These are phyloP conservation scores for Suhomyces faveliae DNA, from an alignment of 805 yeast genomes.

Conservation along the genomic window DNA sequence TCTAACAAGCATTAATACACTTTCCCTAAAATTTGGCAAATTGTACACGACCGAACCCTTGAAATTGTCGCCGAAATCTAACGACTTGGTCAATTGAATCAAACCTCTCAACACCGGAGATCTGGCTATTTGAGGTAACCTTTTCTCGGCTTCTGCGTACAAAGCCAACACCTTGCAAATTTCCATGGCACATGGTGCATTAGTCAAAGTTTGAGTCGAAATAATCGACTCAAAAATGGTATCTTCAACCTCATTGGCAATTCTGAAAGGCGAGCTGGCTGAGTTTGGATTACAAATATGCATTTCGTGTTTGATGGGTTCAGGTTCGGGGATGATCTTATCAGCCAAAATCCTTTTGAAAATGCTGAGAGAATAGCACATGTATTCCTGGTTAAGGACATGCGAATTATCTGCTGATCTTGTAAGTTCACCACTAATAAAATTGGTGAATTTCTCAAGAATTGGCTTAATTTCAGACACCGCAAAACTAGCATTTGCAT, in stretches of 20 bases:
- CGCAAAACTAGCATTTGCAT: constrained; percentile 14
- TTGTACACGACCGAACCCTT: not conserved
- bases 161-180: constrained; percentile 56
- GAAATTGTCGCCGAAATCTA: constrained; percentile 16
- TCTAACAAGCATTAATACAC: constrained; percentile 57
- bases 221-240: constrained; percentile 46
- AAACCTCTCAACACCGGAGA: constrained; percentile 50
- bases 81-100: constrained; percentile 39
- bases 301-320: constrained; percentile 6
- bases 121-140: constrained; percentile 40
- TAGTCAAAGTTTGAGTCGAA: constrained; percentile 37
- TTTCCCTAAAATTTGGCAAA: constrained; percentile 10
- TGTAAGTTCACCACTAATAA: constrained; percentile 33
- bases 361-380: constrained; percentile 54
- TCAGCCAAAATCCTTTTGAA: constrained; percentile 55
- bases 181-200: constrained; percentile 49
- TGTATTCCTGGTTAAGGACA: constrained; percentile 49
- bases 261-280: constrained; percentile 13
- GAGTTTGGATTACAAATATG: constrained; percentile 13
- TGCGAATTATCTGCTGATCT: not conserved
- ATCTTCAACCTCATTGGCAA: constrained; percentile 20
- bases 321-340: constrained; percentile 44
- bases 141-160: constrained; percentile 46
- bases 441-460: constrained; percentile 33
- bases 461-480: constrained; percentile 7